Percentiles rank a stretch among this genome's conserved stretches.
Evolutionary conservation across 768 basidiomycete genomes (phyloP).

Genomic region (Trametes cubensis): DNA sequence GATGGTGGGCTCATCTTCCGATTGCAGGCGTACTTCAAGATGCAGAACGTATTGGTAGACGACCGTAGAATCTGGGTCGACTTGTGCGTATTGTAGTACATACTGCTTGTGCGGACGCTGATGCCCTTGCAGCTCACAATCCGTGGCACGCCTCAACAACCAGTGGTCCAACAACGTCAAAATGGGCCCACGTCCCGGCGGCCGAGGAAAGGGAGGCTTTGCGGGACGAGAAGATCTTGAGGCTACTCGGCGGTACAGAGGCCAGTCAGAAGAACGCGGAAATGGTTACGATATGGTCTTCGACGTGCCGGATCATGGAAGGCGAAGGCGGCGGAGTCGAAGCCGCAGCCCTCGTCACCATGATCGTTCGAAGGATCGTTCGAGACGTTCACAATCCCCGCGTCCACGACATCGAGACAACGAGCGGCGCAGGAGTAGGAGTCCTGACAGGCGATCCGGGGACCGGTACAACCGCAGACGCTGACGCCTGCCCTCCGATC

Average conservation of each 20-base stretch:
- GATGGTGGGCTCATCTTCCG: not conserved
- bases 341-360: constrained; percentile 45
- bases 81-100: constrained; percentile 64
- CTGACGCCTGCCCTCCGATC: not conserved
- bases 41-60: constrained; percentile 98
- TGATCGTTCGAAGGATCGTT: constrained; percentile 31
- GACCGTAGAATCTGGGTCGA: constrained; percentile 99
- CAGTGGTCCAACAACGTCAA: constrained; percentile 81
- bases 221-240: constrained; percentile 79
- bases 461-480: constrained; percentile 25
- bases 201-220: constrained; percentile 48
- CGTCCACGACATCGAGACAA: constrained; percentile 23
- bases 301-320: constrained; percentile 54
- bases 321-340: constrained; percentile 48
- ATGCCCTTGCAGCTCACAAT: constrained; percentile 70
- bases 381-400: constrained; percentile 31
- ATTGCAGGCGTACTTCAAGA: constrained; percentile 92
- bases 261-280: constrained; percentile 37
- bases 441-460: constrained; percentile 28
- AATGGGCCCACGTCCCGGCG: constrained; percentile 44
- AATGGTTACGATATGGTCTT: constrained; percentile 81
- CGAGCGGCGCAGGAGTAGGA: constrained; percentile 36
- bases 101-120: constrained; percentile 23
- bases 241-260: constrained; percentile 68
- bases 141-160: constrained; percentile 84